phyloP scores from a whole-genome alignment of 495 filamentous ascomycete species.

The Neurospora sp. region DNA sequence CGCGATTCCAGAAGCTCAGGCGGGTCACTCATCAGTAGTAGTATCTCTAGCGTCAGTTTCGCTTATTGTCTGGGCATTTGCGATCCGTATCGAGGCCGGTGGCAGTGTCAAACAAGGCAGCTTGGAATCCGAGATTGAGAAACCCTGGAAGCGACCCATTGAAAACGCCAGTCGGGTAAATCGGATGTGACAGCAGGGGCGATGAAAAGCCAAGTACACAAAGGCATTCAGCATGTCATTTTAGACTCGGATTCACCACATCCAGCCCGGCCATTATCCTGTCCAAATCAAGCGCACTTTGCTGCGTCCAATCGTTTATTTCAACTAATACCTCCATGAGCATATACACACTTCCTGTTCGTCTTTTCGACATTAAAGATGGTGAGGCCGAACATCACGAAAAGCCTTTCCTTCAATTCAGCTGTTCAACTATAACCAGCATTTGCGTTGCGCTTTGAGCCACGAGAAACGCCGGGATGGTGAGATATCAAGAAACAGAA shows the following conservation, averaged over 20 bases:
- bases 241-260: background rate
- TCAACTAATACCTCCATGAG: background rate
- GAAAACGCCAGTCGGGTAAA: background rate
- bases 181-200: background rate
- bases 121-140: background rate
- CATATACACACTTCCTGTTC: background rate
- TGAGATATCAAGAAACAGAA: background rate
- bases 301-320: background rate
- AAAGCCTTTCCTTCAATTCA: background rate
- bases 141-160: background rate
- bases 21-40: background rate
- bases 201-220: background rate
- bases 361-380: background rate
- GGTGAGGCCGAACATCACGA: background rate
- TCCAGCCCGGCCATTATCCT: background rate
- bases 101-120: background rate
- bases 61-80: background rate
- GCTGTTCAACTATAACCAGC: background rate
- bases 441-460: background rate
- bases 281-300: background rate
- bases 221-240: background rate
- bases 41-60: background rate
- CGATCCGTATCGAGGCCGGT: background rate
- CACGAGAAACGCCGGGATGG: background rate
- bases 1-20: background rate